phyloP scores from a whole-genome alignment of 2,329 filamentous ascomycete genomes.

The Colletotrichum sansevieriae region DNA sequence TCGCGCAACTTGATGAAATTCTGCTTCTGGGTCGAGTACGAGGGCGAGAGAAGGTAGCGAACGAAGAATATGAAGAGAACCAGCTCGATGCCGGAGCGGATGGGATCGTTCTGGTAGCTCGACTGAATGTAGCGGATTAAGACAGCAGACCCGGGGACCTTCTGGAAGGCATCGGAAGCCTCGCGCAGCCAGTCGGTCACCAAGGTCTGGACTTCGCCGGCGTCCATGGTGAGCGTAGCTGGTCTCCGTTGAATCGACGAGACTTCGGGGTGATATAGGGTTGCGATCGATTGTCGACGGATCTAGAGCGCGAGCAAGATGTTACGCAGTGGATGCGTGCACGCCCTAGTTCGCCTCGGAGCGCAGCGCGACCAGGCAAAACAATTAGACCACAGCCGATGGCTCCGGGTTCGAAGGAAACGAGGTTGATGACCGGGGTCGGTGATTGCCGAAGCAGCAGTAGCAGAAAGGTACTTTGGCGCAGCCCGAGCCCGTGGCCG shows the following conservation, averaged over 20 bases:
- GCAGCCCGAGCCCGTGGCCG: neutral
- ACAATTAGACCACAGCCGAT: neutral
- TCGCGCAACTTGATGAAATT: constrained; percentile 91
- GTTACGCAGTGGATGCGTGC: neutral
- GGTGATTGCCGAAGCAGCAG: neutral
- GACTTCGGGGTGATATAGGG: neutral
- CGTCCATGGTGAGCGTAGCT: constrained; percentile 65
- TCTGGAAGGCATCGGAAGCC: constrained; percentile 79
- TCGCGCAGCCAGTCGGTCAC: constrained; percentile 65
- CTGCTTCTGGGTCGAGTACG: constrained; percentile 91
- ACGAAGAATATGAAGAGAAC: constrained; percentile 96
- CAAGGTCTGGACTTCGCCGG: constrained; percentile 70
- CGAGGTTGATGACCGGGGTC: constrained; percentile 2
- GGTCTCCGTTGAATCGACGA: neutral
- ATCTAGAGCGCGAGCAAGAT: neutral
- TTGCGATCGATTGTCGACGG: neutral
- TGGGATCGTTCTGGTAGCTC: constrained; percentile 96
- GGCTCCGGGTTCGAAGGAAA: neutral
- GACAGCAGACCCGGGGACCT: constrained; percentile 93
- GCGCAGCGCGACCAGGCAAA: neutral
- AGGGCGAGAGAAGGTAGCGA: constrained; percentile 89
- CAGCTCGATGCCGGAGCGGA: constrained; percentile 92
- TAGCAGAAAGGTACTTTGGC: neutral
- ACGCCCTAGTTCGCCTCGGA: too few species aligned
- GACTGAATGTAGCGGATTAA: constrained; percentile 95